Evolutionary conservation across 768 basidiomycete genomes (phyloP).

Genomic region (Megacollybia marginata): DNA sequence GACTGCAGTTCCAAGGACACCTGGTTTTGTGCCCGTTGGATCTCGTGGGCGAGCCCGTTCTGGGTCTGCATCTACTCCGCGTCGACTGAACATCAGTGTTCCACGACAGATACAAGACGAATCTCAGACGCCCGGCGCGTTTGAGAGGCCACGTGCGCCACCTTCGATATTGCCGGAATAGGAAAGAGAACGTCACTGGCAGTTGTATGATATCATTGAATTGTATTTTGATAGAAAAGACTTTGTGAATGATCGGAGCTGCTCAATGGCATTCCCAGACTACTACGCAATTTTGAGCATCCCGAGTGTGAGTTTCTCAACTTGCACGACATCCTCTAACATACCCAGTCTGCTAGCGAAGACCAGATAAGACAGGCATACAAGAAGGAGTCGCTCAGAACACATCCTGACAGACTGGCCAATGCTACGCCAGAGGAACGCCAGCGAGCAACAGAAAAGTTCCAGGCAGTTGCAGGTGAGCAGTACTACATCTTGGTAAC

Average conservation of each 20-base stretch:
- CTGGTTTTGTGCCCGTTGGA: constrained; percentile 18
- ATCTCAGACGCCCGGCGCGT: constrained; percentile 14
- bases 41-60: constrained; percentile 16
- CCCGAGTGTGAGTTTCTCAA: not conserved
- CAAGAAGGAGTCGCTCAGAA: constrained; percentile 76
- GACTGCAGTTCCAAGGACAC: constrained; percentile 8
- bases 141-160: constrained; percentile 36
- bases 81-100: constrained; percentile 22
- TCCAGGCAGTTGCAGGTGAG: constrained; percentile 47
- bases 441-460: constrained; percentile 71
- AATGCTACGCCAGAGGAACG: constrained; percentile 68
- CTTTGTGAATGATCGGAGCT: not conserved
- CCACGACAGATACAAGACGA: constrained; percentile 14
- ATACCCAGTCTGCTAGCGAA: constrained; percentile 2
- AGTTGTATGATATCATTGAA: constrained; percentile 5
- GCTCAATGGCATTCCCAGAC: constrained; percentile 51
- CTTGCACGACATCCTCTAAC: too few relatives aligned
- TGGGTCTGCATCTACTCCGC: constrained; percentile 15
- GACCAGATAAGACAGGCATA: constrained; percentile 45
- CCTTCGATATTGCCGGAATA: constrained; percentile 19
- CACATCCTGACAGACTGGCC: constrained; percentile 80
- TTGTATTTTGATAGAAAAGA: not conserved
- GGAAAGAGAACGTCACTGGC: not conserved
- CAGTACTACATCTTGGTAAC: not conserved
- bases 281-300: constrained; percentile 61